Evolutionary conservation across 2,329 filamentous ascomycete genomes (phyloP), one percentile per base, ranked within the genome.

Genomic region (Diplodia seriata): DNA sequence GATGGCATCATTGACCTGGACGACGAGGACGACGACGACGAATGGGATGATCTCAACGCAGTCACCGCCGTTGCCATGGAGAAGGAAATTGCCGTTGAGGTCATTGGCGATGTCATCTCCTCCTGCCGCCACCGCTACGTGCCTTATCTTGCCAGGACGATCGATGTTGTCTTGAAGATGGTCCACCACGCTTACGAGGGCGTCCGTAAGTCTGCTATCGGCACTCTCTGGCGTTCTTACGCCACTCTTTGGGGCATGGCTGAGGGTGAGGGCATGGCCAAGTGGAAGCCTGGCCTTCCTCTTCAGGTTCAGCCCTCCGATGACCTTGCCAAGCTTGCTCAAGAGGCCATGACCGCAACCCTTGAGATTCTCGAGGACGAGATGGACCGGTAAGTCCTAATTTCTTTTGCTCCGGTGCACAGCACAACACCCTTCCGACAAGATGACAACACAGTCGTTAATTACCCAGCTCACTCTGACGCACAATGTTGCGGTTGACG

Each of bases 401-500:
- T 40, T 67, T 43, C 54, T 61, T 68, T 47, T 70, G 70, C 70
- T 70, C 70, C 14, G 36, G 11, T 38, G 36, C 36, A 12, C 67
- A 51, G 1, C 4, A 33, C 26, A 18, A n/a, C 47, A 3, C 23
- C 31, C 55, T 69, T 68, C 70, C 74, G 70, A 75, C 77, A 79
- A 74, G 93, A 97, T 97, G 93, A 97, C 82, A 63, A 36, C 85
- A 56, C 85, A 81, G 84, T 89, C 92, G 92, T 94, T 94, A 94
- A 94, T 87, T 94, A 68, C 94, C 93, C 94, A 97, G 94, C 94
- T 97, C 94, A 97, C 94, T 97, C 92, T 92, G 91, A 98, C 90
- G 90, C 92, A 87, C 83, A 86, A 83, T 72, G 33, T 55, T 88
- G 91, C 89, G 89, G 83, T 89, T 97, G 93, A 91, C 93, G 92